Conservation (phyloP, 495 filamentous ascomycete genomes). For the Xeromyces bisporus region DNA sequence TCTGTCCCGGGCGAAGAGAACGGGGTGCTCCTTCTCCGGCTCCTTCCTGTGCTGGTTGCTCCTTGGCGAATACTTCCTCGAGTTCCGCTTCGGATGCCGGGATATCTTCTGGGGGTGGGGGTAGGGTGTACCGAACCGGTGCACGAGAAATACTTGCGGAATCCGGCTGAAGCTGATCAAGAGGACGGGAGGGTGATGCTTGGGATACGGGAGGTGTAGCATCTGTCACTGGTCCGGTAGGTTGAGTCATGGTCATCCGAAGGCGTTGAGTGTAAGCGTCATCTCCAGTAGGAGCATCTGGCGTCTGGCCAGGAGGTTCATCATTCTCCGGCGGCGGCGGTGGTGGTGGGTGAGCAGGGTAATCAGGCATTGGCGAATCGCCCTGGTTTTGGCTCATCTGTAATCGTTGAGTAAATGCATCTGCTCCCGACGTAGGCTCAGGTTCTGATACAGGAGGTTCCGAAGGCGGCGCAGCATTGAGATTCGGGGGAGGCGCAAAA, state of each 20-base stretch:
- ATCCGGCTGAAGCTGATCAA: conserved; percentile 24
- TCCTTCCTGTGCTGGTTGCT: conserved; percentile 30
- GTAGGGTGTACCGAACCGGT: conserved; percentile 66
- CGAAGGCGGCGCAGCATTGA: conserved; percentile 22
- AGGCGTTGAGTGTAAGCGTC: conserved; percentile 51
- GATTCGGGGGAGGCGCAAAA: conserved; percentile 54
- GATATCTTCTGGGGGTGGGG: conserved; percentile 38
- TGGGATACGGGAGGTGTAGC: conserved; percentile 19
- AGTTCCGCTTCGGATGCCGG: conserved; percentile 40
- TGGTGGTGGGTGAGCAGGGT: conserved; percentile 4
- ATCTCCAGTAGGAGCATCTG: conserved; percentile 43
- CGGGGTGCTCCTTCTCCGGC: conserved; percentile 35
- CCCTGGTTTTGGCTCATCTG: conserved; percentile 20
- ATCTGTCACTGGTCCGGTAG: conserved; percentile 11
- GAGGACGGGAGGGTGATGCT: conserved; percentile 9
- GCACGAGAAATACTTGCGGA: conserved; percentile 60
- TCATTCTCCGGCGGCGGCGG: conserved; percentile 22
- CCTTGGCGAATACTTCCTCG: conserved; percentile 33
- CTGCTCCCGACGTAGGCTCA: conserved; percentile 49
- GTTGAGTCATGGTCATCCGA: conserved; percentile 21
- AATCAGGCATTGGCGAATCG: conserved; percentile 4
- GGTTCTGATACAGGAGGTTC: conserved; percentile 20
- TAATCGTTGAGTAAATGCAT: conserved; percentile 51
- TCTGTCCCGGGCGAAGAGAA: conserved; percentile 58
- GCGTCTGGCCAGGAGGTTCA: conserved; percentile 18